Evolutionary conservation across 2,329 filamentous ascomycete species (phyloP).

Genomic region (Fusarium circinatum): DNA sequence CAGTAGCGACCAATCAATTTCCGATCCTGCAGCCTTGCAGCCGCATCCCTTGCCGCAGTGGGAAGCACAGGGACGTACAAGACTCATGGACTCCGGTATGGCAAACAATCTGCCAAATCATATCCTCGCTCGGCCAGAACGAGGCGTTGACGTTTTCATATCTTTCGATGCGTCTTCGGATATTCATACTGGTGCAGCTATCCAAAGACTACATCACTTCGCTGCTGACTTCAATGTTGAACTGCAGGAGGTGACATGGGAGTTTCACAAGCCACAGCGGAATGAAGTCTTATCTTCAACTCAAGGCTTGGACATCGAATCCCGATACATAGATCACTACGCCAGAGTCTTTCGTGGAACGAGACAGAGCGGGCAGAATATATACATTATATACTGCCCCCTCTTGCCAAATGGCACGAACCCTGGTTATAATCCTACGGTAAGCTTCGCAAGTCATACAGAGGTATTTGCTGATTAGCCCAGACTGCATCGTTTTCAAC

Average conservation of each 20-base stretch:
- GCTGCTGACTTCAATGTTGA: constrained; percentile 32
- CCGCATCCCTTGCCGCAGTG: neutral
- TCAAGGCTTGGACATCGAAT: neutral
- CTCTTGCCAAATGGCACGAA: constrained; percentile 27
- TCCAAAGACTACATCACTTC: constrained; percentile 34
- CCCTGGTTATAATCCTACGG: constrained; percentile 23
- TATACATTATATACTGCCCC: constrained; percentile 36
- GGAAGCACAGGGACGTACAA: constrained; percentile 35
- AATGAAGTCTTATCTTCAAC: fast-evolving
- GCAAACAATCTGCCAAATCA: constrained; percentile 40
- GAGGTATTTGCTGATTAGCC: neutral
- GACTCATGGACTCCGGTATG: constrained; percentile 40
- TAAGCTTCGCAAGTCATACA: fast-evolving
- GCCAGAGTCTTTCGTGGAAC: constrained; percentile 28
- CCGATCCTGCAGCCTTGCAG: fast-evolving
- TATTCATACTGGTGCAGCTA: constrained; percentile 25
- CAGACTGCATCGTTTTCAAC: constrained; percentile 35
- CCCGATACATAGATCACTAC: constrained; percentile 4
- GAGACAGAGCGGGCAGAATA: neutral
- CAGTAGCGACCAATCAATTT: fast-evolving
- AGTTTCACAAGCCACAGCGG: neutral
- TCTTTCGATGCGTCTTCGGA: constrained; percentile 39
- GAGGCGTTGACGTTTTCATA: constrained; percentile 28
- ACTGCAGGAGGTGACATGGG: neutral
- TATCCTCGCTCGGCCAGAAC: constrained; percentile 23